Evolutionary conservation across 768 basidiomycete species (phyloP).

Genomic region (Suillus cothurnatus): DNA sequence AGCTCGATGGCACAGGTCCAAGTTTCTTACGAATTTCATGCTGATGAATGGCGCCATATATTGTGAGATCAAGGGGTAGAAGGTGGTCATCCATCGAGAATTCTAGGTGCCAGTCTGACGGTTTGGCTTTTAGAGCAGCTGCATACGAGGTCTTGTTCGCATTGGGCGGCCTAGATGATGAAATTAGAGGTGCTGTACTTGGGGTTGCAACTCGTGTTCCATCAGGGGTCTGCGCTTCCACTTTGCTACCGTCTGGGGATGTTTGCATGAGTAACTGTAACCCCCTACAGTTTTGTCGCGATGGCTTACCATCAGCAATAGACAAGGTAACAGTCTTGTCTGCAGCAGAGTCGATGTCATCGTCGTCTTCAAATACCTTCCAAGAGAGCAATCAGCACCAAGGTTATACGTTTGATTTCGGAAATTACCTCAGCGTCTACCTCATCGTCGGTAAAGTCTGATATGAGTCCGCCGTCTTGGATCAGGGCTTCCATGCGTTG

Average conservation of each 20-base stretch:
- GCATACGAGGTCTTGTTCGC: conserved; percentile 76
- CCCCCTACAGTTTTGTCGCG: not conserved
- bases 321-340: conserved; percentile 89
- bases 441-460: conserved; percentile 84
- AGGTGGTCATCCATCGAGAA: conserved; percentile 91
- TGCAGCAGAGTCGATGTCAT: conserved; percentile 67
- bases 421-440: conserved; percentile 68
- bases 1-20: conserved; percentile 60
- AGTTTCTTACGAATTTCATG: conserved; percentile 81
- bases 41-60: conserved; percentile 96
- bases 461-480: conserved; percentile 61
- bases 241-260: conserved; percentile 78
- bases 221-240: conserved; percentile 96
- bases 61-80: conserved; percentile 84
- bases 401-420: conserved; percentile 1
- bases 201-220: conserved; percentile 95
- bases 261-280: conserved; percentile 13
- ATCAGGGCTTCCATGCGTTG: conserved; percentile 53
- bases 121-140: conserved; percentile 89
- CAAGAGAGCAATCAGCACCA: conserved; percentile 16
- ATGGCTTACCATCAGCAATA: conserved; percentile 69
- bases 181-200: conserved; percentile 44
- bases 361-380: conserved; percentile 85
- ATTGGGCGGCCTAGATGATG: conserved; percentile 35
- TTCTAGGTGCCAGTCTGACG: conserved; percentile 95